Percentiles rank a stretch among this genome's conserved stretches.
Evolutionary conservation across 129 eudicot genomes (phyloP).

Genomic region (Centella asiatica): DNA sequence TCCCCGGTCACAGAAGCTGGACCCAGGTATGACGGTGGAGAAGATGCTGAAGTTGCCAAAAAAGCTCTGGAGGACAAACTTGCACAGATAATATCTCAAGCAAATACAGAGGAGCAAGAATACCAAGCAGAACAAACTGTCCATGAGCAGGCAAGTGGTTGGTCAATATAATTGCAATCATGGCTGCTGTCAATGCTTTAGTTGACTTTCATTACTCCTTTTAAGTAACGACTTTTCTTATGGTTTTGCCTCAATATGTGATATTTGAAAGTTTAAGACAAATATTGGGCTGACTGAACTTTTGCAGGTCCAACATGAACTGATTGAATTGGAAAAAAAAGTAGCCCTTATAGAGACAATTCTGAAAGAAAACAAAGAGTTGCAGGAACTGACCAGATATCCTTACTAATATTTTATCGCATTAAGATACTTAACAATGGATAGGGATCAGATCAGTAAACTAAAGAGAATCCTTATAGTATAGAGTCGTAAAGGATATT

Average conservation of each 20-base stretch:
- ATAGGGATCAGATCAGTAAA: not conserved
- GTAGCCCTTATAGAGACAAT: slow-evolving; percentile 46
- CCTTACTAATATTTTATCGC: slow-evolving; percentile 26
- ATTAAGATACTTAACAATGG: not conserved
- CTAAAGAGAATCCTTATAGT: not conserved
- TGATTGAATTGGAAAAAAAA: slow-evolving; percentile 43
- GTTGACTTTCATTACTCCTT: not conserved
- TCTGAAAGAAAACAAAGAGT: slow-evolving; percentile 50
- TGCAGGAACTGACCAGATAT: slow-evolving; percentile 65
- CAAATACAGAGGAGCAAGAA: slow-evolving; percentile 34
- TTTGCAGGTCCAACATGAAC: slow-evolving; percentile 50
- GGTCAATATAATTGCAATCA: slow-evolving; percentile 3
- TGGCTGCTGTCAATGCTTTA: not conserved
- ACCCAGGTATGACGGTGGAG: slow-evolving; percentile 7
- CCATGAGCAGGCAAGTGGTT: slow-evolving; percentile 38
- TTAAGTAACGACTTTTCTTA: not conserved
- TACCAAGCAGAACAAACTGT: slow-evolving; percentile 35
- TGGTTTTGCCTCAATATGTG: not conserved
- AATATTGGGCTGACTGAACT: slow-evolving; percentile 10
- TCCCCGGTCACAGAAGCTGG: slow-evolving; percentile 14
- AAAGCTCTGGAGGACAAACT: slow-evolving; percentile 40
- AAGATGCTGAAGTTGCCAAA: slow-evolving; percentile 35
- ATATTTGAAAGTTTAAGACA: not conserved
- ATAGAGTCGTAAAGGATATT: not conserved
- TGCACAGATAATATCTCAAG: slow-evolving; percentile 41